Base-by-base conservation (phyloP, 306 rosid species). In the Vigna angularis region DNA sequence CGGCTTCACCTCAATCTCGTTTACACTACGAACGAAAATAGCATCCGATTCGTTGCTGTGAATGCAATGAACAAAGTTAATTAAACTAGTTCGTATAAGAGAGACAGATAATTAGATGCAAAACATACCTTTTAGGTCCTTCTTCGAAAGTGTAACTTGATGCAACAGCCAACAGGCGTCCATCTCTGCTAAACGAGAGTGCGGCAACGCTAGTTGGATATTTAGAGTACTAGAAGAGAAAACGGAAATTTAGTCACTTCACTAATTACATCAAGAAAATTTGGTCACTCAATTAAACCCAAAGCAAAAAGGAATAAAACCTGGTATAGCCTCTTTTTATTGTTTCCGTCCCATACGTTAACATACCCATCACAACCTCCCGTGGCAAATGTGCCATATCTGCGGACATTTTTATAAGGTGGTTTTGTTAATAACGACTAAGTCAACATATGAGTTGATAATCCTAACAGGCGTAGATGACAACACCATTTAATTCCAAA, bases 351-450 rank as follows among this genome's bases (percentile, higher is more conserved):
- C 99, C 99, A 96, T 44, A 96, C 98, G 38, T 96, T 96, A 55
- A 93, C 99, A 79, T 81, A 93, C n/a, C 99, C 99, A 22, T 96
- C 98, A 83, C 98, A 96, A 76, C 99, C 99, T 81, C 98, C 99
- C 0, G 99, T 93, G 55, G 94, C 99, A 84, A 96, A 96, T 42
- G 99, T 96, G 66, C 99, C 99, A 69, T 96, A 93, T 76, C 99
- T 96, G 87, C 83, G 59, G 79, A 15, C 5, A 86, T 83, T 82
- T 65, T 42, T 53, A 55, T 30, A 17, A 65, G 76, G 24, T 20
- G 47, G 34, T 30, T 69, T 61, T 40, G 61, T 56, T 51, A 80
- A 44, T 58, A 28, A 72, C 64, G 5, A 66, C 28, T 34, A 18
- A 47, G 26, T 64, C 28, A 69, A 42, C 7, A 16, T 7, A 0